Percentiles rank a stretch among this genome's conserved stretches.
phyloP scores from a whole-genome alignment of 2,329 filamentous ascomycete genomes.

The Hyphodiscus sp. region DNA sequence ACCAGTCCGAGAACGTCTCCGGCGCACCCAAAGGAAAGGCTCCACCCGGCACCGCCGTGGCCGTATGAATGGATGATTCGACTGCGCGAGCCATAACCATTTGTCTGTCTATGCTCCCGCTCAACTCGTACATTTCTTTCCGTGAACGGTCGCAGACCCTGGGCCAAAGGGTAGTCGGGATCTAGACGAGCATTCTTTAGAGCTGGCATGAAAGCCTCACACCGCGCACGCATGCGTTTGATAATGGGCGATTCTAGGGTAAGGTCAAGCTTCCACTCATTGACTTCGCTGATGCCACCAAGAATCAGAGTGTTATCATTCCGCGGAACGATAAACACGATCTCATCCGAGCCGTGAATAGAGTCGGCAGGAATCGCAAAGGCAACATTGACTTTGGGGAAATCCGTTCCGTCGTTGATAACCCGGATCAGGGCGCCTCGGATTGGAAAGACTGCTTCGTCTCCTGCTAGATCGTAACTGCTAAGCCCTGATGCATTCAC shows the following conservation, averaged over 20 bases:
- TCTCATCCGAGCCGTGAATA: slow-evolving; percentile 1
- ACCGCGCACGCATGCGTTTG: background rate
- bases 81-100: background rate
- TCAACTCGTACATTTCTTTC: slow-evolving; percentile 1
- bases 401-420: slow-evolving; percentile 4
- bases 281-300: slow-evolving; percentile 2
- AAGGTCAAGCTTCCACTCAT: slow-evolving; percentile 3
- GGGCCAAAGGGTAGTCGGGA: slow-evolving; percentile 2
- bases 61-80: slow-evolving; percentile 5
- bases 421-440: slow-evolving; percentile 5
- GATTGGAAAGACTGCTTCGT: slow-evolving; percentile 1
- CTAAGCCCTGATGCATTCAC: slow-evolving; percentile 5
- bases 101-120: background rate
- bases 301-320: slow-evolving; percentile 4
- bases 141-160: background rate
- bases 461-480: background rate
- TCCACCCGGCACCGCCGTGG: slow-evolving; percentile 5
- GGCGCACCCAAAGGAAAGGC: slow-evolving; percentile 4
- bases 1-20: too few relatives aligned
- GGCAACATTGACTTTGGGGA: slow-evolving; percentile 1
- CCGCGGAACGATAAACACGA: slow-evolving; percentile 6
- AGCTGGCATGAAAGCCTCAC: slow-evolving; percentile 1
- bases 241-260: slow-evolving; percentile 3
- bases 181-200: slow-evolving; percentile 2
- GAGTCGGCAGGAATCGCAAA: background rate